Conservation (phyloP, 352 stramenopile genomes). For the Globisporangium cederbergense region DNA sequence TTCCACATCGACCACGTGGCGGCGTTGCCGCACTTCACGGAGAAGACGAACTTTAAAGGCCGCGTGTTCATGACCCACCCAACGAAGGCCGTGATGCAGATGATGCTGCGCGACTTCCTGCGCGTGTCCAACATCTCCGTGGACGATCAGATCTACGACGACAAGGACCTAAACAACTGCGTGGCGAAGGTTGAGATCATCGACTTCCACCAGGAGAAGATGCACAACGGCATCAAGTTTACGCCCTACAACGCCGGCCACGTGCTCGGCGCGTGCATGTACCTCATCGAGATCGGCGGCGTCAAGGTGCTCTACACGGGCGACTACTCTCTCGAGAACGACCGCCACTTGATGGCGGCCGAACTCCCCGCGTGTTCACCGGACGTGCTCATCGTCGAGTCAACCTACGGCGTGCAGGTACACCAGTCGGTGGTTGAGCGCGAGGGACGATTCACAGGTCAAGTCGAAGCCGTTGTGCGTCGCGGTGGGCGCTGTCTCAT, state of each 20-base stretch:
- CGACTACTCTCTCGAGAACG: conserved; percentile 98
- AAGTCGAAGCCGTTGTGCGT: conserved; percentile 95
- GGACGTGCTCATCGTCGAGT: conserved; percentile 99
- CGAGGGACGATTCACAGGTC: conserved; percentile 95
- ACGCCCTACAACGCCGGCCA: conserved; percentile 98
- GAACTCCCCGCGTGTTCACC: conserved; percentile 84
- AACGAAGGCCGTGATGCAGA: conserved; percentile 98
- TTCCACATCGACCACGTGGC: conserved; percentile 99
- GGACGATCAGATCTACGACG: conserved; percentile 92
- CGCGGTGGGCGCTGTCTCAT: conserved; percentile 97
- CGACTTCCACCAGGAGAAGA: conserved; percentile 97
- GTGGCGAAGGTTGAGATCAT: conserved; percentile 98
- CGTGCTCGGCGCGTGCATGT: conserved; percentile 99
- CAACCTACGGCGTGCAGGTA: conserved; percentile 97
- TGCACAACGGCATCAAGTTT: conserved; percentile 97
- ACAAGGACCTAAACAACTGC: conserved; percentile 95
- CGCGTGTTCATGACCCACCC: conserved; percentile 99
- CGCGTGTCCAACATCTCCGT: conserved; percentile 93
- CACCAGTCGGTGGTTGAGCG: conserved; percentile 95
- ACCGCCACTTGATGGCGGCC: conserved; percentile 96
- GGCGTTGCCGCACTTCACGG: conserved; percentile 98
- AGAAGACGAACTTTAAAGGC: conserved; percentile 98
- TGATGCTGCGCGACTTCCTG: conserved; percentile 97
- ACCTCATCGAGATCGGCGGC: conserved; percentile 97
- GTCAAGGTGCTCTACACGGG: conserved; percentile 98